Evolutionary conservation across 352 stramenopile genomes (phyloP).

Genomic region (Globisporangium nagaii): DNA sequence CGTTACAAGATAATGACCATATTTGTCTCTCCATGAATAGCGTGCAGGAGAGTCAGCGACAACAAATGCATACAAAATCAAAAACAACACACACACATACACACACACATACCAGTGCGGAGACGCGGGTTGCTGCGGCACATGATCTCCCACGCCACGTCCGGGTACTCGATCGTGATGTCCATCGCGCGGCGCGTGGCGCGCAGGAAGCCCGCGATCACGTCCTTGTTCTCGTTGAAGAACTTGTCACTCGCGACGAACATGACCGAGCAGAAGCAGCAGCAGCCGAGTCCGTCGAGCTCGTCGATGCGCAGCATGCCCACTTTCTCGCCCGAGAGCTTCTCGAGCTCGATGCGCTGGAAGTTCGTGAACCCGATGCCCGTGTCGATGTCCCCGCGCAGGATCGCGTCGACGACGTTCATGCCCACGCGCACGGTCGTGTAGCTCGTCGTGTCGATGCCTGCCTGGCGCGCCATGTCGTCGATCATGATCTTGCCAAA

Average conservation of each 20-base stretch:
- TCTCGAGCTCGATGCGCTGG: slow-evolving; percentile 42
- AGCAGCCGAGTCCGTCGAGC: slow-evolving; percentile 42
- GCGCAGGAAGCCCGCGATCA: slow-evolving; percentile 34
- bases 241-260: slow-evolving; percentile 42
- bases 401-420: slow-evolving; percentile 47
- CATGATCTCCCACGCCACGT: slow-evolving; percentile 44
- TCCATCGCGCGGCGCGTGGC: slow-evolving; percentile 42
- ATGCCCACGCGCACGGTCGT: slow-evolving; percentile 40
- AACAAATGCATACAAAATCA: neutral
- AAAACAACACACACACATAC: neutral
- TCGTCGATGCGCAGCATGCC: slow-evolving; percentile 49
- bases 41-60: neutral
- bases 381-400: slow-evolving; percentile 43
- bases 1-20: neutral
- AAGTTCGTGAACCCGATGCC: slow-evolving; percentile 54
- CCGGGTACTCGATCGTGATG: slow-evolving; percentile 45
- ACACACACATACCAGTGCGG: slow-evolving; percentile 21
- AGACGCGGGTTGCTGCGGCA: slow-evolving; percentile 46
- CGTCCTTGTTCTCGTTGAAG: slow-evolving; percentile 42
- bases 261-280: slow-evolving; percentile 55
- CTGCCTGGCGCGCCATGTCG: slow-evolving; percentile 41
- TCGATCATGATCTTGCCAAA: slow-evolving; percentile 54
- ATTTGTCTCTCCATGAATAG: too few relatives aligned
- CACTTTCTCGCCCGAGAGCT: slow-evolving; percentile 41
- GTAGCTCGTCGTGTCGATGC: slow-evolving; percentile 38